A percentile compares a stretch with the other conserved stretches of the same genome.
Conservation (phyloP, 352 stramenopile genomes). For the Blastocystis sp. region DNA sequence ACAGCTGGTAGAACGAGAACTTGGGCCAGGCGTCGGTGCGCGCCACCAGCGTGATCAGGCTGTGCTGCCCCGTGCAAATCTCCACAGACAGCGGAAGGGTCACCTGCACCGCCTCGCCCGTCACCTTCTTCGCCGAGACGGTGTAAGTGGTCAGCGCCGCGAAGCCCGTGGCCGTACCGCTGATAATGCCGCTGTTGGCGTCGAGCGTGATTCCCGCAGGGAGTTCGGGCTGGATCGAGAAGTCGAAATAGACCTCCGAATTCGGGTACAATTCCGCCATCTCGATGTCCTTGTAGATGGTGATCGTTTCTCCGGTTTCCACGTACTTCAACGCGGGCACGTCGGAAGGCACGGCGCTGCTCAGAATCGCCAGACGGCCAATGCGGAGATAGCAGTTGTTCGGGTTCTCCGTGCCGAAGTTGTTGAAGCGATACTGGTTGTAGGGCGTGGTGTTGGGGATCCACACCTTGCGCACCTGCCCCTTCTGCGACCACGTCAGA, state of each 20-base stretch:
- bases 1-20: background rate
- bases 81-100: background rate
- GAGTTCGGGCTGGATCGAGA: background rate
- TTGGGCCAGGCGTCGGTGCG: background rate
- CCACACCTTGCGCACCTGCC: background rate
- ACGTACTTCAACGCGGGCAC: background rate
- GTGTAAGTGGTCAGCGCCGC: background rate
- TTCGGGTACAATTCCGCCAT: background rate
- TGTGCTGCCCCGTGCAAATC: background rate
- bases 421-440: conserved; percentile 1
- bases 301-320: background rate
- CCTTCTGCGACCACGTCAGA: background rate
- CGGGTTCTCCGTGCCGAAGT: background rate
- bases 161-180: background rate
- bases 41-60: background rate
- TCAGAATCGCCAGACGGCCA: background rate
- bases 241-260: background rate
- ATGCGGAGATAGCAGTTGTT: background rate
- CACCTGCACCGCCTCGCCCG: background rate
- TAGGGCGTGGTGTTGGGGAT: background rate
- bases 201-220: background rate
- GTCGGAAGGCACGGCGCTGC: background rate
- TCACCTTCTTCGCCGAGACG: background rate
- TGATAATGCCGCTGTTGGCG: background rate
- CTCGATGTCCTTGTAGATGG: conserved; percentile 30